Evolutionary conservation across 805 yeast species (phyloP), one percentile per base, ranked within the genome.

Genomic region (Metschnikowia cerradonensis): DNA sequence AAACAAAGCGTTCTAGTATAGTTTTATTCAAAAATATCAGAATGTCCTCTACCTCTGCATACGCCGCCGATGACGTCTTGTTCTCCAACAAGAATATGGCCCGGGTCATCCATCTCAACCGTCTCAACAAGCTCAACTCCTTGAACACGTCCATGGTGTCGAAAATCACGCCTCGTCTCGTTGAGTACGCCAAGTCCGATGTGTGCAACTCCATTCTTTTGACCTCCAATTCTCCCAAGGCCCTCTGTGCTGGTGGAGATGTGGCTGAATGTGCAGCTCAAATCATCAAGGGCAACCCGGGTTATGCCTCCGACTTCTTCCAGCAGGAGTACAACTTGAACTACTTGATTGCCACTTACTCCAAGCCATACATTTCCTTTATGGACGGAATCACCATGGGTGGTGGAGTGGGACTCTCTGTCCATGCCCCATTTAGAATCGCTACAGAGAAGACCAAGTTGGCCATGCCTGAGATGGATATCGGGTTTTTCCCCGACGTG

Each of bases 381-480:
- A 84, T 87, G 82, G 85, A 94, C 64, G 97, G 98, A 20, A 88
- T 92, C 60, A 89, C 92, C 26, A 90, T 94, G 96, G 99, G 98
- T 49, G 98, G 98, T 47, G 98, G 98, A 60, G 96, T 90, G 41
- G 98, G 99, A 4, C 72, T 94, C 41, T 78, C 92, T 0, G 86
- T 89, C 39, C 98, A 94, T 69, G 85, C 89, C 11, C 92, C 97
- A 3, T 92, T 92, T 76, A 82, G 98, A 63, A 73, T 94, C 36
- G 96, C 95, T n/a, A 88, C 96, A 39, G 97, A 92, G 61, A 79
- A 81, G 60, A 91, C 98, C 10, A 79, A 84, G 65, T 80, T 90
- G 72, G 96, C 98, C 54, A 94, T 94, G 99, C 98, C 99, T 7
- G 98, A 94, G 70, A 87, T 95, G 77, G 90, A 88, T 62, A 94